Evolutionary conservation across 768 basidiomycete species (phyloP).

Genomic region (Pleurotus citrinopileatus): DNA sequence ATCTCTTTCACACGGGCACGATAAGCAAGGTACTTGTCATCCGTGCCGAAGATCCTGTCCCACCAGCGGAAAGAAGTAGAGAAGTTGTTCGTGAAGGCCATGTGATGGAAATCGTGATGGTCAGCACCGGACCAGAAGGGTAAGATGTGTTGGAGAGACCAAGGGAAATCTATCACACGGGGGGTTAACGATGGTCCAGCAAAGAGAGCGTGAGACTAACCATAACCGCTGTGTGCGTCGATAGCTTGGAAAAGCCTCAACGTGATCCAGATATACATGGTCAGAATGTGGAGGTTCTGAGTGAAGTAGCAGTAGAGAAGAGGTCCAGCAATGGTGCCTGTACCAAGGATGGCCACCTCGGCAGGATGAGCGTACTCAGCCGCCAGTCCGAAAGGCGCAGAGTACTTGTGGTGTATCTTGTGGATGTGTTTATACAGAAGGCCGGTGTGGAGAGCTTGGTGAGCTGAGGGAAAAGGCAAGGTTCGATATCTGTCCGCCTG

Average conservation of each 20-base stretch:
- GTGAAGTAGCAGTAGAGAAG: conserved; percentile 81
- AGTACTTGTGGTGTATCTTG: conserved; percentile 97
- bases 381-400: conserved; percentile 94
- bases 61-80: conserved; percentile 95
- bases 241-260: conserved; percentile 95
- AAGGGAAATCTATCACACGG: conserved; percentile 80
- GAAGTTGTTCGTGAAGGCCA: conserved; percentile 93
- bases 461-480: conserved; percentile 44
- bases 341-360: conserved; percentile 92
- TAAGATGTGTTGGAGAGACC: conserved; percentile 89
- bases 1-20: conserved; percentile 61
- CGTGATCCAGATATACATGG: conserved; percentile 92
- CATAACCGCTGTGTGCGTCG: conserved; percentile 96
- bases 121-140: conserved; percentile 98
- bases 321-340: conserved; percentile 88
- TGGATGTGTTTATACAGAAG: conserved; percentile 89
- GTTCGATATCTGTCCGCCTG: not conserved
- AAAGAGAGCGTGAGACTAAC: conserved; percentile 35
- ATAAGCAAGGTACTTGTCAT: conserved; percentile 85
- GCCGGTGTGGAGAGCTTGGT: conserved; percentile 86
- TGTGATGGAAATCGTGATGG: conserved; percentile 98
- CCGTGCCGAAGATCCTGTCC: conserved; percentile 87
- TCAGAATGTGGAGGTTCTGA: conserved; percentile 80
- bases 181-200: not conserved
- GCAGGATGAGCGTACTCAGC: conserved; percentile 98